phyloP scores from a whole-genome alignment of 176 grass and related monocot species.

The Hordeum vulgare region DNA sequence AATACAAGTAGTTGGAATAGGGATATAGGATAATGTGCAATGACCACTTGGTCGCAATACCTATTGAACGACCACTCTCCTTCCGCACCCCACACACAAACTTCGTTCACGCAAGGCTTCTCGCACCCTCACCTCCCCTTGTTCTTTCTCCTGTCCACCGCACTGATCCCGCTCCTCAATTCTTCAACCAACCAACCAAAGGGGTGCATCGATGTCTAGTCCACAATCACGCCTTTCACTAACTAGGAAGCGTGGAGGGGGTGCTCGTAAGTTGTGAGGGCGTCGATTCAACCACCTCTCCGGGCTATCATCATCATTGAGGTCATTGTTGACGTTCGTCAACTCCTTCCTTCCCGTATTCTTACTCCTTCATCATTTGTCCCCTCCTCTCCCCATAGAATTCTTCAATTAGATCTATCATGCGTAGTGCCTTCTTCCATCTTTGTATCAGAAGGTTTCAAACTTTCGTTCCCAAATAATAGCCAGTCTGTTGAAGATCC shows the following conservation, averaged over 20 bases:
- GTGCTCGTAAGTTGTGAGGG: too few species aligned
- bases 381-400: not conserved
- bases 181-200: not conserved
- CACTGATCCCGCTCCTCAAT: not conserved
- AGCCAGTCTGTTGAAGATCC: accelerated
- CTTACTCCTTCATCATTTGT: not conserved
- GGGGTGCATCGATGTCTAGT: not conserved
- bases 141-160: not conserved
- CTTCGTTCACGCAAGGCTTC: too few species aligned
- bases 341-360: not conserved
- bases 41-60: not conserved
- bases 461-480: not conserved
- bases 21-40: not conserved
- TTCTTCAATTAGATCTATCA: not conserved
- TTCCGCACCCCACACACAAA: not conserved
- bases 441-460: not conserved
- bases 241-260: not conserved
- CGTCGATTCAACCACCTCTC: not conserved
- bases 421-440: not conserved
- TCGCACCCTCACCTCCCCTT: not conserved
- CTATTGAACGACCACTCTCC: not conserved
- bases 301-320: accelerated
- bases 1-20: not conserved
- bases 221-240: not conserved
- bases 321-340: not conserved